These are phyloP conservation scores for Hyphopichia burtonii DNA, from an alignment of 1,139 yeast species.

Conservation along the genomic window DNA sequence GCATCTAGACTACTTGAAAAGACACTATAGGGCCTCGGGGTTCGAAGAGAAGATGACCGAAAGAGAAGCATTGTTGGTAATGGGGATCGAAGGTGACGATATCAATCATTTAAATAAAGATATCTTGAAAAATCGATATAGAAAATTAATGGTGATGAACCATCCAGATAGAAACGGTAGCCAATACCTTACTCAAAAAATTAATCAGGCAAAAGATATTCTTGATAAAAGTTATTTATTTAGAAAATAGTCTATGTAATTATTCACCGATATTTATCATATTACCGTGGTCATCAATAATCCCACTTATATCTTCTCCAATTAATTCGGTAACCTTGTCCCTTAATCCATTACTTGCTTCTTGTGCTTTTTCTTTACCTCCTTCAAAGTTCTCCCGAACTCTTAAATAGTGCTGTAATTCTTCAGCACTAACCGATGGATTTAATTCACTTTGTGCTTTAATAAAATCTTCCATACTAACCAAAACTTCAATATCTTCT, in stretches of 20 bases:
- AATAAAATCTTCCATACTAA: constrained; percentile 67
- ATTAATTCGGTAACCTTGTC: constrained; percentile 8
- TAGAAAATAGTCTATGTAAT: constrained; percentile 9
- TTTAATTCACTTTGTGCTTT: constrained; percentile 70
- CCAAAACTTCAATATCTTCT: constrained; percentile 68
- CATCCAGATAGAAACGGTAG: constrained; percentile 84
- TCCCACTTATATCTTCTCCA: constrained; percentile 6
- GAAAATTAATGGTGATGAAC: constrained; percentile 61
- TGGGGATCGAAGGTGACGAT: constrained; percentile 55
- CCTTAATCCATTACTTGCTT: constrained; percentile 5
- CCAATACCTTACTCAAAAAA: constrained; percentile 65
- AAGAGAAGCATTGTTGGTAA: constrained; percentile 54
- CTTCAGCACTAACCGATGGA: constrained; percentile 89
- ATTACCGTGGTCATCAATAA: constrained; percentile 7
- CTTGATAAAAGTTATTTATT: constrained; percentile 56
- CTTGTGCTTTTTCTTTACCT: constrained; percentile 33
- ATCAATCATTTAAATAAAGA: constrained; percentile 43
- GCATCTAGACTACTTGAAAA: constrained; percentile 24
- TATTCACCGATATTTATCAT: neutral
- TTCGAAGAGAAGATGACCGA: constrained; percentile 56
- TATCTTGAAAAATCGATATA: constrained; percentile 53
- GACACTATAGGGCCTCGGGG: constrained; percentile 45
- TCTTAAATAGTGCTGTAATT: constrained; percentile 72
- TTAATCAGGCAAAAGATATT: constrained; percentile 72
- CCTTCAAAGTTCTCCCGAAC: constrained; percentile 81